Evolutionary conservation across 1,284 basidiomycete species (phyloP).

Genomic region (Ceratorhiza oryzae-sativae): DNA sequence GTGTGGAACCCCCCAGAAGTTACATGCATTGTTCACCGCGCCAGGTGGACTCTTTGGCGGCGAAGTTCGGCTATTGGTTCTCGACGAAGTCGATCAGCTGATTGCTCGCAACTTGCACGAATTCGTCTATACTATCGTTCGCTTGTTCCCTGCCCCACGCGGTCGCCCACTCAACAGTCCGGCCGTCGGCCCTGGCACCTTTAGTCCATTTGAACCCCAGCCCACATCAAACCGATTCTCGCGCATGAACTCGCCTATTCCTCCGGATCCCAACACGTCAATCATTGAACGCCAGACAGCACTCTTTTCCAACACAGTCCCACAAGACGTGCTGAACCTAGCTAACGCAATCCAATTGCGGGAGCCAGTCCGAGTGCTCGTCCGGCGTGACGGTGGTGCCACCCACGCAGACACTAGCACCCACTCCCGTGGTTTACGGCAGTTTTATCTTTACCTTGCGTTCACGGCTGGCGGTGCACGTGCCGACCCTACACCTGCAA

Average conservation of each 20-base stretch:
- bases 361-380: slow-evolving; percentile 94
- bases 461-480: slow-evolving; percentile 81
- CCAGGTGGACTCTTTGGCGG: slow-evolving; percentile 75
- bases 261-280: slow-evolving; percentile 47
- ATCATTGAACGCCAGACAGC: slow-evolving; percentile 89
- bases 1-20: slow-evolving; percentile 95
- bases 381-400: slow-evolving; percentile 91
- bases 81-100: slow-evolving; percentile 97
- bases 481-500: slow-evolving; percentile 62
- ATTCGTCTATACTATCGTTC: slow-evolving; percentile 90
- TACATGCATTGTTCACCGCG: slow-evolving; percentile 90
- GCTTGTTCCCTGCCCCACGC: slow-evolving; percentile 85
- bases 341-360: slow-evolving; percentile 86
- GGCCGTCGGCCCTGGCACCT: slow-evolving; percentile 47
- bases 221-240: slow-evolving; percentile 41
- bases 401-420: slow-evolving; percentile 73
- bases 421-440: slow-evolving; percentile 83
- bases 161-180: slow-evolving; percentile 60
- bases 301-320: slow-evolving; percentile 93
- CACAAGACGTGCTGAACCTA: slow-evolving; percentile 91
- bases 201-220: slow-evolving; percentile 62
- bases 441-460: slow-evolving; percentile 91
- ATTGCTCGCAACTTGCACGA: slow-evolving; percentile 97
- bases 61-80: slow-evolving; percentile 89
- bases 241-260: slow-evolving; percentile 41